These are phyloP conservation scores for Hordeum pubiflorum DNA, from an alignment of 202 grass and related monocot species.

Conservation along the genomic window DNA sequence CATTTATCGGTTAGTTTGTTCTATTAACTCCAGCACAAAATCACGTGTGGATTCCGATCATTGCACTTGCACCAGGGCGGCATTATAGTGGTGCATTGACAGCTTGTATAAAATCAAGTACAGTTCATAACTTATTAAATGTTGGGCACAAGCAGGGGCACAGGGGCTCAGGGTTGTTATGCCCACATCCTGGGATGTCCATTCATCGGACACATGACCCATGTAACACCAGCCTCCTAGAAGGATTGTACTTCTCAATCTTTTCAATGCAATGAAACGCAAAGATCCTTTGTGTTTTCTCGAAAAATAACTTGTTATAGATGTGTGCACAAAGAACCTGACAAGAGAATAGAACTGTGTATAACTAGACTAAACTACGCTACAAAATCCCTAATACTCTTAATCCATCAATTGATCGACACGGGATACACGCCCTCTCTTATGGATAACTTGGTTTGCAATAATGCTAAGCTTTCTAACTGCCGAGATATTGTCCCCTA, in stretches of 20 bases:
- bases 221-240: no score
- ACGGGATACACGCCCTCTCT: neutral
- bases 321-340: neutral
- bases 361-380: neutral
- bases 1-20: neutral
- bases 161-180: no score
- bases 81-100: neutral
- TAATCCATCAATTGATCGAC: neutral
- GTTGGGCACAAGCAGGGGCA: no score
- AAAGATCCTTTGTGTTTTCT: no score
- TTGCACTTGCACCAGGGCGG: neutral
- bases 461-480: neutral
- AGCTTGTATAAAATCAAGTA: neutral
- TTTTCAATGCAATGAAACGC: no score
- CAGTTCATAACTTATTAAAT: neutral
- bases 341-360: neutral
- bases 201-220: no score
- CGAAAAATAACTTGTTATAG: conserved; percentile 4
- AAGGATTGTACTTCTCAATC: no score
- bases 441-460: neutral
- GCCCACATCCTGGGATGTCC: no score
- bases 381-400: neutral
- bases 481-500: neutral
- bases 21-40: neutral
- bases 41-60: neutral